Conservation (phyloP, 2,329 filamentous ascomycete genomes). For the Microdochium nivale region DNA sequence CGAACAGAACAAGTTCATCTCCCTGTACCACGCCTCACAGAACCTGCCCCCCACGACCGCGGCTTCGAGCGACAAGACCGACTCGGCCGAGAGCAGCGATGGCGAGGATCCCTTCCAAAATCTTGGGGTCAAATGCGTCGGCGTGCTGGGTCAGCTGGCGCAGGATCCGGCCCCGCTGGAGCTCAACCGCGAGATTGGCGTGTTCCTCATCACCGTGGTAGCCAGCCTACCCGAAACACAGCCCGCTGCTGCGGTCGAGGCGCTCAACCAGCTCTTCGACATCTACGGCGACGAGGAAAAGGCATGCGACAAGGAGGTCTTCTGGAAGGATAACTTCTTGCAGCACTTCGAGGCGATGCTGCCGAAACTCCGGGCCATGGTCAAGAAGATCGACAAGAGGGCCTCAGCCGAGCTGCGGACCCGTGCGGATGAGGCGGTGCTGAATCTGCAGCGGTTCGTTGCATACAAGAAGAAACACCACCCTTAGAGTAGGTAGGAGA, state of each 20-base stretch:
- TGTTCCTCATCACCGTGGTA: constrained; percentile 51
- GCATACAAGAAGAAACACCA: constrained; percentile 55
- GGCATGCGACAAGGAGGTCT: constrained; percentile 52
- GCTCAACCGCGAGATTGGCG: constrained; percentile 54
- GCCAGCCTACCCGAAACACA: constrained; percentile 41
- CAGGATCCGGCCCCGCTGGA: constrained; percentile 41
- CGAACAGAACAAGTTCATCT: constrained; percentile 56
- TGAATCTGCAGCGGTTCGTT: constrained; percentile 55
- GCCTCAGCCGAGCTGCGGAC: constrained; percentile 45
- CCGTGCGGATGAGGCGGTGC: constrained; percentile 49
- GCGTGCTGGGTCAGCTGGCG: constrained; percentile 56
- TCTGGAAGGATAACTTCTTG: constrained; percentile 54
- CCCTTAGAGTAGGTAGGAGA: constrained; percentile 14
- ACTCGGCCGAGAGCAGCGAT: constrained; percentile 15
- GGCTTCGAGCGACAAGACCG: constrained; percentile 9
- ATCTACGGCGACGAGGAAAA: constrained; percentile 55
- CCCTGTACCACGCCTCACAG: constrained; percentile 53
- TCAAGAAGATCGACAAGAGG: constrained; percentile 54
- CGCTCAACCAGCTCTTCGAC: constrained; percentile 58
- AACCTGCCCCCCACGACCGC: constrained; percentile 18
- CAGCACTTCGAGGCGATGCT: constrained; percentile 46
- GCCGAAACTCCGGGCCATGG: constrained; percentile 45
- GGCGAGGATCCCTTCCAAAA: constrained; percentile 49
- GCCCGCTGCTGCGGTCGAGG: constrained; percentile 52
- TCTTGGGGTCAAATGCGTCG: constrained; percentile 58